These are phyloP conservation scores for Mycena amicta DNA, from an alignment of 768 basidiomycete species.

Conservation along the genomic window DNA sequence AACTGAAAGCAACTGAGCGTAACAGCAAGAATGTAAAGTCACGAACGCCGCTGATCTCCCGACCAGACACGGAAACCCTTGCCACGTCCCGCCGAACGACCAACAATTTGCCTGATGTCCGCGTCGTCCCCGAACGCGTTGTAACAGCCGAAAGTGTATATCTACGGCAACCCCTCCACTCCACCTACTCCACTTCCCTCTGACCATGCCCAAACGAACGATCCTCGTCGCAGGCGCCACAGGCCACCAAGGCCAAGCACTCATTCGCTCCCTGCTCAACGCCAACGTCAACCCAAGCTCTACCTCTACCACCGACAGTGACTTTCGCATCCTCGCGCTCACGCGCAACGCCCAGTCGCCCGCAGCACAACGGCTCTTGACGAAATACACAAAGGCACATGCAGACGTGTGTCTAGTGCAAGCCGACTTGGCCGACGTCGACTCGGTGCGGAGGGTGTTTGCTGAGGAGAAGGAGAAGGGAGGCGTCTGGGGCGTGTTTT, in stretches of 20 bases:
- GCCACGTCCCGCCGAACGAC: no score
- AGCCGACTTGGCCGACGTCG: constrained; percentile 35
- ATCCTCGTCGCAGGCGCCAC: neutral
- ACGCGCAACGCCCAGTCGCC: neutral
- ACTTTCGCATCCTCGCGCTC: neutral
- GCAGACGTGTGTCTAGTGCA: constrained; percentile 31
- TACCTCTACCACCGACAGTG: neutral
- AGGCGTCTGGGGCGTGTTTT: constrained; percentile 43
- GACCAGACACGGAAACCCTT: no score
- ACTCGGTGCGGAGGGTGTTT: constrained; percentile 35
- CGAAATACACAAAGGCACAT: neutral
- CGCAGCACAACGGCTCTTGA: neutral
- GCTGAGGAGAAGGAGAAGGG: constrained; percentile 28
- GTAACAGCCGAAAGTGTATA: no score
- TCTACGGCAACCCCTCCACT: neutral
- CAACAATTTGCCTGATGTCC: no score
- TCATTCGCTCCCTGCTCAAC: neutral
- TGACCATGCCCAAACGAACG: neutral
- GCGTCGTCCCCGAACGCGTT: no score
- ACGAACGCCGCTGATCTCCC: no score
- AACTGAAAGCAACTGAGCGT: no score
- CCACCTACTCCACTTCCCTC: no score
- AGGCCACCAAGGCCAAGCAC: neutral
- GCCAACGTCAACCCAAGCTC: no score
- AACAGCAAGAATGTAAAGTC: no score